phyloP scores from a whole-genome alignment of 441 rosid species.

The Metrosideros polymorpha region DNA sequence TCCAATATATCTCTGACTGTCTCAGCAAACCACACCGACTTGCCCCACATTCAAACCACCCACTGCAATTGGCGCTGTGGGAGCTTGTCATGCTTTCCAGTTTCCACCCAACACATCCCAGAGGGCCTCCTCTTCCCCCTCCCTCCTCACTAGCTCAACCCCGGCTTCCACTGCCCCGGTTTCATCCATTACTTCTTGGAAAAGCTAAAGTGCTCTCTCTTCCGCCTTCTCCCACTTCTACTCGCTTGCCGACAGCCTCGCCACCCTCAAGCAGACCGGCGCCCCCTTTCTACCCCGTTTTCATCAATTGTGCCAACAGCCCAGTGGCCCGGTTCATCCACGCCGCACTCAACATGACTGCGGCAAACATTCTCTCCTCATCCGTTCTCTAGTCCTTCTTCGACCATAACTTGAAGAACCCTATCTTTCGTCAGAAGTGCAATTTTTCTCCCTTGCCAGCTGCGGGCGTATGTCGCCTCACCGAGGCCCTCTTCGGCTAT shows the following conservation, averaged over 20 bases:
- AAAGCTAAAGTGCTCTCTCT: constrained; percentile 36
- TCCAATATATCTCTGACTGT: constrained; percentile 34
- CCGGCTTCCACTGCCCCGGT: not conserved
- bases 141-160: constrained; percentile 8
- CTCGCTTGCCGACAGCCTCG: constrained; percentile 65
- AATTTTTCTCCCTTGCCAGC: no score
- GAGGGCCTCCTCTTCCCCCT: constrained; percentile 57
- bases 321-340: constrained; percentile 61
- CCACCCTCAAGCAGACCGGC: constrained; percentile 7
- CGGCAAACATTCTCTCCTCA: constrained; percentile 34
- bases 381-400: constrained; percentile 49
- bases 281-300: constrained; percentile 34
- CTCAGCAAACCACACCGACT: constrained; percentile 31
- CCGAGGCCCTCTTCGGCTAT: no score
- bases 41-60: constrained; percentile 28
- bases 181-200: constrained; percentile 23
- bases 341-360: constrained; percentile 26
- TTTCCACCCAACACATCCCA: constrained; percentile 57
- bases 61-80: constrained; percentile 45
- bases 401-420: constrained; percentile 30
- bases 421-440: not conserved
- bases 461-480: no score
- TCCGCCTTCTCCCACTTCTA: constrained; percentile 58
- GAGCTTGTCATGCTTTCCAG: constrained; percentile 52
- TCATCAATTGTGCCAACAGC: constrained; percentile 40